Evolutionary conservation across 1,139 yeast genomes (phyloP), one percentile per base, ranked within the genome.

Genomic region (Kodamaea sp.): DNA sequence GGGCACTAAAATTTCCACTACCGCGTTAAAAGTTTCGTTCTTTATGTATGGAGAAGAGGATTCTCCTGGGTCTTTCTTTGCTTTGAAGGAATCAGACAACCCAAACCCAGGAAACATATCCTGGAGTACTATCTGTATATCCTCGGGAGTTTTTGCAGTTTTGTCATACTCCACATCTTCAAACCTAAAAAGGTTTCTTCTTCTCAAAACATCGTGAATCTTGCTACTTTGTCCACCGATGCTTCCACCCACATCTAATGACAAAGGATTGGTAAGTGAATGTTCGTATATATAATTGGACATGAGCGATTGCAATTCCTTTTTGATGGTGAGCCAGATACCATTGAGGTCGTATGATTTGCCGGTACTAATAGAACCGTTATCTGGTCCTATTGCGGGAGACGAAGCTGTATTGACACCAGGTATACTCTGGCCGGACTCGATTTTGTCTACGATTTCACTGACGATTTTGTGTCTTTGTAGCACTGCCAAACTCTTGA

Each of bases 381-480:
- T 18, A 9, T 18, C 21, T 9, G 21, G 9, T 18, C 21, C 21
- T 7, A 18, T 9, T 9, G 21, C 9, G 9, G 6, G 21, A 18
- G 21, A 18, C 10, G 16, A n/a, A 13, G 10, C 13, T 7, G 16
- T 7, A 5, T 6, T 13, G 8, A 5, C 7, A 5, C 21, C 21
- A 4, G 32, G 35, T 22, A 37, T 20, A 12, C 31, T 31, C 22
- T 33, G 41, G 6, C 33, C 35, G 10, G 35, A 18, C 15, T 37
- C 41, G 5, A 37, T 37, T 6, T 19, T 23, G 19, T 46, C 45
- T 15, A 74, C 73, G 8, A 82, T 73, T 42, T 80, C 88, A 41
- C 68, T 66, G 2, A 88, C 70, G 1, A 83, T 80, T 32, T 83
- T 69, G 51, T 86, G 90, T 22, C 78, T 76, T 59, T 87, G 95